Base-by-base conservation (phyloP, 805 yeast species). In the Kazachstania psychrophila region DNA sequence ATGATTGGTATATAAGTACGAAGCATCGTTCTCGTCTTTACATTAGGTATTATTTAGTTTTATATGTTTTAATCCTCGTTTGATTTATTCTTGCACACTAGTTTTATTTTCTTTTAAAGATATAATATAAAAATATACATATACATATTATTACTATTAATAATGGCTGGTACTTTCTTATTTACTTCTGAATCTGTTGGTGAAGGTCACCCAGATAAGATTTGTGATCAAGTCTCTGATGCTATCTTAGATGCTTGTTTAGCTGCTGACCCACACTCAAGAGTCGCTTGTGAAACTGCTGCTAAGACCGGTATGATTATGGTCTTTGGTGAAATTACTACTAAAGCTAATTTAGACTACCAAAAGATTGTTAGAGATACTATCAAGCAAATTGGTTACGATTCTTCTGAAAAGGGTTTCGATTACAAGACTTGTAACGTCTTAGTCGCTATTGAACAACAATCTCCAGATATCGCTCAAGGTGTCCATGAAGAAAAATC, bases 361-460 rank as follows among this genome's bases (percentile, higher is more conserved):
- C 98, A 92, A 71, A 86, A 89, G 70, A 79, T 92, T 58, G 77
- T 92, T 65, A 87, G 98, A 74, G 96, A 92, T 66, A 92, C 98
- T 65, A 84, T 92, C 70, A 87, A 89, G 74, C 86, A 87, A 69
- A 92, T 92, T 68, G 98, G 98, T 62, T 92, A 92, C 73, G 98
- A 92, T 66, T 73, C 77, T 61, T 81, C 94, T 46, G 94, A 75
- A 37, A 92, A 92, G 73, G 98, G 98, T 55, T 92, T 92, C 62
- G 98, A 92, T 69, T 89, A 86, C 84, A 89, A 89, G 75, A 92
- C 98, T 56, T 92, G 98, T 77, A 92, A 92, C 70, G 97, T 92
- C 41, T 74, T 92, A 48, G 97, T 92, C 46, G 98, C 98, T 65
- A 87, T 92, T 66, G 98, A 92, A 75, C 96, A 92, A 73, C 98